Evolutionary conservation across 495 filamentous ascomycete species (phyloP), one percentile per base, ranked within the genome.

Genomic region (Penicillium turbatum): DNA sequence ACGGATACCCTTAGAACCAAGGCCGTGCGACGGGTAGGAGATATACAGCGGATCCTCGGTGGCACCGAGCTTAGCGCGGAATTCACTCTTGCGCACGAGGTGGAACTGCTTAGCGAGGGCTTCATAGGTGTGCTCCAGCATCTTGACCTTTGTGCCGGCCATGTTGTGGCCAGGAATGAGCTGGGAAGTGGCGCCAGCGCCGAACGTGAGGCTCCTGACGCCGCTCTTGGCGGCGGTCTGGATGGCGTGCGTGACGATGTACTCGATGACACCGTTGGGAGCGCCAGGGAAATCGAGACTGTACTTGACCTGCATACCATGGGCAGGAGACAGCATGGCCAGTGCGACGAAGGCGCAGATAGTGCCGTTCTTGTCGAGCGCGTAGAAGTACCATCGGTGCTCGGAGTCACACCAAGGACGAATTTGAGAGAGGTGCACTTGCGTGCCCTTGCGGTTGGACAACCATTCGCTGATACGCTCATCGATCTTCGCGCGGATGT

Each of bases 241-340:
- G 63, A 95, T 83, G n/a, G 88, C 83, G 61, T 85, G 82, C 16
- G 86, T 84, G 60, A 91, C 87, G 43, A 90, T 80, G 3, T 79
- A 74, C 70, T 95, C 90, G 56, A 93, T 95, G 31, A 85, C 85
- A 50, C 89, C 90, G 51, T 77, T 86, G 3, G 89, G 87, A 3
- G 88, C 78, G 15, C 80, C 80, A 13, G 89, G 89, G 76, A 95
- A 93, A 65, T 92, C 89, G 52, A 93, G 81, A 37, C 84, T 84
- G 70, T 89, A 92, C 72, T 95, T 93, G 70, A 93, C 84, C 72
- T 95, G 89, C 78, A 87, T 90, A 50, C 89, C 89, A 57, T 92
- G 81, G 31, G 78, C 66, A 0, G 88, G 88, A 16, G 85, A 80
- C 24, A 95, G 80, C 63, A 85, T 84, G 51, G 85, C 85, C 55